Evolutionary conservation across 345 rosid genomes (phyloP).

Genomic region (Passiflora organensis): DNA sequence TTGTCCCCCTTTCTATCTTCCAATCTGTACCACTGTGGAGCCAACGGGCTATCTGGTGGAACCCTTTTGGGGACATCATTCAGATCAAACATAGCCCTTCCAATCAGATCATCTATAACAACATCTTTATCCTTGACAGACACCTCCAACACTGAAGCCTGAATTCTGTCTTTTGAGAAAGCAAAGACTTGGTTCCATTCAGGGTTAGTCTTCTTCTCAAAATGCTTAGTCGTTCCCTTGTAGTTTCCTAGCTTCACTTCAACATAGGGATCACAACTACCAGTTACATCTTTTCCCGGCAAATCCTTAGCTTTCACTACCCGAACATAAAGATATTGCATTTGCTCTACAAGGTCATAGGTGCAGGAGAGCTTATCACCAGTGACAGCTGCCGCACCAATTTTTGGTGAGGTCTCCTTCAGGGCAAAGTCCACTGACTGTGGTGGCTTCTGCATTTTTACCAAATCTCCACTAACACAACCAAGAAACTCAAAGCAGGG

Average conservation of each 20-base stretch:
- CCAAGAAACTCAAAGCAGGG: too few species aligned
- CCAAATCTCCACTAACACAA: conserved; percentile 9
- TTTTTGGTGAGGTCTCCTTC: conserved; percentile 33
- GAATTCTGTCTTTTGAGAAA: conserved; percentile 28
- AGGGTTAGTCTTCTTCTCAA: conserved; percentile 26
- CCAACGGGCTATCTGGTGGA: conserved; percentile 32
- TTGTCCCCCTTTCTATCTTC: conserved; percentile 26
- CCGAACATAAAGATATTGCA: conserved; percentile 32
- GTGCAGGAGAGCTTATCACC: conserved; percentile 27
- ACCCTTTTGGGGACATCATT: conserved; percentile 27
- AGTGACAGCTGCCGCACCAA: conserved; percentile 23
- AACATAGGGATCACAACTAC: too few species aligned
- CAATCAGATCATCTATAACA: conserved; percentile 29
- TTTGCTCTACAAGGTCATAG: conserved; percentile 32
- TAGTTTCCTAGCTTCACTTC: too few species aligned
- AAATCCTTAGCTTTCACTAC: too few species aligned
- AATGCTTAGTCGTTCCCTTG: conserved; percentile 29
- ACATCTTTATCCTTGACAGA: conserved; percentile 28
- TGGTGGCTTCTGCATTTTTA: conserved; percentile 28
- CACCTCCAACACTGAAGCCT: conserved; percentile 28
- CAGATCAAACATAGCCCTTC: conserved; percentile 23
- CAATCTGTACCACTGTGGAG: conserved; percentile 30
- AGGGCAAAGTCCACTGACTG: conserved; percentile 26
- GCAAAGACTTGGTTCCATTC: conserved; percentile 34
- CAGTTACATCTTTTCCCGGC: too few species aligned